phyloP scores from a whole-genome alignment of 257 asterid genomes.

The Thymus quinquecostatus region DNA sequence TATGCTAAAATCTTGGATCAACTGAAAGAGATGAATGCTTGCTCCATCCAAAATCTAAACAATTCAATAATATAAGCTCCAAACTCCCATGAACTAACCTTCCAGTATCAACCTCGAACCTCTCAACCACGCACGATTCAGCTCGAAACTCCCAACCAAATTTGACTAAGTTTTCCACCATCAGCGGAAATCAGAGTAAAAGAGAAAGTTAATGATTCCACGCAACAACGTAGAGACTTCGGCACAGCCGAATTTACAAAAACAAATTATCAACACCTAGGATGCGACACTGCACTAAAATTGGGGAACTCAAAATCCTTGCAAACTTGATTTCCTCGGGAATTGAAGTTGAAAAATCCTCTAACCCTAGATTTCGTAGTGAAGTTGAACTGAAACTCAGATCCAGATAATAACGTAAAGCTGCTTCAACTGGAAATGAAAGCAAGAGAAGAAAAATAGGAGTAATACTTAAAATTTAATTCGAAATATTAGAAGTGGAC shows the following conservation, averaged over 20 bases:
- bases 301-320: constrained; percentile 35
- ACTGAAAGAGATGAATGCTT: constrained; percentile 17
- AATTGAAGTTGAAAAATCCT: constrained; percentile 26
- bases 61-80: constrained; percentile 31
- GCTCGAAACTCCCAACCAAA: constrained; percentile 36
- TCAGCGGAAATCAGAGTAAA: constrained; percentile 17
- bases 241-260: constrained; percentile 3
- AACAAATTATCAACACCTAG: not conserved
- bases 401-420: constrained; percentile 46
- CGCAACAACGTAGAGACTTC: constrained; percentile 40
- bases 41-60: constrained; percentile 9
- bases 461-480: too few relatives aligned
- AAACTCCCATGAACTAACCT: constrained; percentile 40
- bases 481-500: too few relatives aligned
- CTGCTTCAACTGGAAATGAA: constrained; percentile 2
- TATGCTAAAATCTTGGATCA: constrained; percentile 14
- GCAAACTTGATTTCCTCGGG: constrained; percentile 29
- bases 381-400: constrained; percentile 44
- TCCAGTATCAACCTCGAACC: constrained; percentile 43
- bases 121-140: constrained; percentile 38
- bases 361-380: constrained; percentile 45
- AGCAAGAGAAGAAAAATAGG: too few relatives aligned
- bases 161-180: constrained; percentile 25
- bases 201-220: constrained; percentile 25
- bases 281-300: too few relatives aligned